Evolutionary conservation across 176 grass and related monocot genomes (phyloP), one percentile per base, ranked within the genome.

Genomic region (Cenchrus americanus): DNA sequence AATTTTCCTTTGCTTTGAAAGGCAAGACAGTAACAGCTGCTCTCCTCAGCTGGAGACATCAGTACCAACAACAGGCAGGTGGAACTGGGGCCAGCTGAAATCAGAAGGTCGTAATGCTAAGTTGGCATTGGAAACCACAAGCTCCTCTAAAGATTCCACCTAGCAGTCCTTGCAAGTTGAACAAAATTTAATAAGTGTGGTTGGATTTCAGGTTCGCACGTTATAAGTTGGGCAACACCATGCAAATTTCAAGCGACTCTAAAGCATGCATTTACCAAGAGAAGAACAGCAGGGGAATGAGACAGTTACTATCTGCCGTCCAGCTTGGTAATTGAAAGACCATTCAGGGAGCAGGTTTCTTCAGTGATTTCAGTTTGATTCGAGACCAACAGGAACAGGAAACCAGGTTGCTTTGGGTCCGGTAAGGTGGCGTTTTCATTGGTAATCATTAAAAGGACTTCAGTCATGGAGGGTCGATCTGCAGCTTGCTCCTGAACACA

Each of bases 331-430:
- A 92, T 60, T 68, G 90, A 84, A 42, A 86, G 37, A 24, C 63
- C 83, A 53, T 92, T 89, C 59, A 89, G 8, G 32, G 84, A 89
- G 22, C 6, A 80, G 9, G 57, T 66, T 71, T 84, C 70, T 71
- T 73, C 69, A 49, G 12, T 44, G 4, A 9, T 51, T 9, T 53
- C 87, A 59, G 68, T 54, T 62, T 53, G 80, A 21, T 19, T 13
- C 6, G 80, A 42, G 66, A 83, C 71, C 60, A 82, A 6, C 69
- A 84, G 62, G 15, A 80, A 84, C 30, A 87, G 71, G 77, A 92
- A 92, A 81, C 68, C 90, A 67, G 90, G 83, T 48, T 92, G 87
- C 48, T 62, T 82, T 66, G 90, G 80, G 27, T 67, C 84, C 9
- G 76, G 69, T 47, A 92, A 54, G 62, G 40, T 7, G 7, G 34